phyloP scores from a whole-genome alignment of 2,329 filamentous ascomycete genomes.

The Colletotrichum australisinense region DNA sequence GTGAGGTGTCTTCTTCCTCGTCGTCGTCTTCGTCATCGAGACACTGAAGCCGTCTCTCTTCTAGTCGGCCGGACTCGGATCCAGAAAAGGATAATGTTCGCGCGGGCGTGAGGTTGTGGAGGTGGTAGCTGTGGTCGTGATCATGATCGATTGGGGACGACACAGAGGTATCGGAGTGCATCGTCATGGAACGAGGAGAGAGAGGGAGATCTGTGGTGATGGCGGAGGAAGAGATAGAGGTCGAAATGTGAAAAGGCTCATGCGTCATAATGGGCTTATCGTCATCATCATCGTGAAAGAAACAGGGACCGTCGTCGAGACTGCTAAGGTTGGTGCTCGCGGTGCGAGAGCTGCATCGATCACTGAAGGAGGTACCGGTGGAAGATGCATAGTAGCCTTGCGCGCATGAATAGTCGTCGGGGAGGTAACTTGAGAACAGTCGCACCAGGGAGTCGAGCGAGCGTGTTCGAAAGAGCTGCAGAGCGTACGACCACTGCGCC shows the following conservation, averaged over 20 bases:
- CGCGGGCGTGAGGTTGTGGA: slow-evolving; percentile 52
- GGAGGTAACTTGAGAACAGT: slow-evolving; percentile 70
- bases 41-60: slow-evolving; percentile 37
- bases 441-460: slow-evolving; percentile 70
- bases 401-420: slow-evolving; percentile 58
- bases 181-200: slow-evolving; percentile 63
- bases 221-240: slow-evolving; percentile 39
- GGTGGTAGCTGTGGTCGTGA: slow-evolving; percentile 46
- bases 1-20: slow-evolving; percentile 52
- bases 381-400: slow-evolving; percentile 48
- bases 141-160: slow-evolving; percentile 49
- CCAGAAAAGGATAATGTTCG: slow-evolving; percentile 65
- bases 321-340: slow-evolving; percentile 53
- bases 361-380: slow-evolving; percentile 51
- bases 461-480: slow-evolving; percentile 69
- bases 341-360: slow-evolving; percentile 50
- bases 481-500: slow-evolving; percentile 67
- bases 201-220: slow-evolving; percentile 50
- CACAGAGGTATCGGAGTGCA: slow-evolving; percentile 56
- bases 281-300: slow-evolving; percentile 55
- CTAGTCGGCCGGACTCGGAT: slow-evolving; percentile 56
- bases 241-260: slow-evolving; percentile 53
- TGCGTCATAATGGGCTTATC: slow-evolving; percentile 55
- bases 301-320: slow-evolving; percentile 48
- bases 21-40: slow-evolving; percentile 48